Percentiles rank a stretch among this genome's conserved stretches.
Conservation (phyloP, 345 rosid species). For the Noccaea caerulescens region DNA sequence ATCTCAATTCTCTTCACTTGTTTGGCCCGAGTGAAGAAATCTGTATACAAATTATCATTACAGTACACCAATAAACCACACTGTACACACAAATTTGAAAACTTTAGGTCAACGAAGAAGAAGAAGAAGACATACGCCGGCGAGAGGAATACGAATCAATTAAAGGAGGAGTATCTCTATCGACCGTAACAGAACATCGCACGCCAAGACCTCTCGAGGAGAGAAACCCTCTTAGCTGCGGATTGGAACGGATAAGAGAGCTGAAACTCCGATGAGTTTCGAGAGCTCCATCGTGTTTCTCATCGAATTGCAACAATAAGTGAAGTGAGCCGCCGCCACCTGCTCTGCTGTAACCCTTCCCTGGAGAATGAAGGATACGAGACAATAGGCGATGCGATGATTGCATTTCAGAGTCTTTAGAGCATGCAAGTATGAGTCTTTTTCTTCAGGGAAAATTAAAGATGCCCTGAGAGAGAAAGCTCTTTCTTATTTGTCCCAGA, state of each 20-base stretch:
- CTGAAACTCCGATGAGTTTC: conserved; percentile 38
- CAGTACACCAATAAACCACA: background rate
- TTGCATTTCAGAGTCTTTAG: conserved; percentile 50
- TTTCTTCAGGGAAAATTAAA: background rate
- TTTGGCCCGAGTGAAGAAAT: conserved; percentile 74
- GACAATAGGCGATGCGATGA: conserved; percentile 53
- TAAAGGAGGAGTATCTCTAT: conserved; percentile 27
- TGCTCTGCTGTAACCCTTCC: conserved; percentile 34
- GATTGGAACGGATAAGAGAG: conserved; percentile 34
- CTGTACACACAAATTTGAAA: background rate
- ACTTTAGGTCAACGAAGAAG: background rate
- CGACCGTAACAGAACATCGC: conserved; percentile 48
- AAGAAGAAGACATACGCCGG: conserved; percentile 49
- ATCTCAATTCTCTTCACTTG: conserved; percentile 68
- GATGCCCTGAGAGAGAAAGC: conserved; percentile 26
- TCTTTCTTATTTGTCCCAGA: background rate
- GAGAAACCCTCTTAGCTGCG: conserved; percentile 41
- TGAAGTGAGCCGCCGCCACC: conserved; percentile 39
- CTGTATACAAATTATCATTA: conserved; percentile 44
- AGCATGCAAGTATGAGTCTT: conserved; percentile 21
- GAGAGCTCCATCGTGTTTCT: conserved; percentile 20
- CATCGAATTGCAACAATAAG: conserved; percentile 19
- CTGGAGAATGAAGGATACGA: conserved; percentile 55
- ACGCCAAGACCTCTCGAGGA: conserved; percentile 39
- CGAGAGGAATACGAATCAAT: conserved; percentile 40